phyloP scores from a whole-genome alignment of 23 red algal species.

The Gracilaria gracilis region DNA sequence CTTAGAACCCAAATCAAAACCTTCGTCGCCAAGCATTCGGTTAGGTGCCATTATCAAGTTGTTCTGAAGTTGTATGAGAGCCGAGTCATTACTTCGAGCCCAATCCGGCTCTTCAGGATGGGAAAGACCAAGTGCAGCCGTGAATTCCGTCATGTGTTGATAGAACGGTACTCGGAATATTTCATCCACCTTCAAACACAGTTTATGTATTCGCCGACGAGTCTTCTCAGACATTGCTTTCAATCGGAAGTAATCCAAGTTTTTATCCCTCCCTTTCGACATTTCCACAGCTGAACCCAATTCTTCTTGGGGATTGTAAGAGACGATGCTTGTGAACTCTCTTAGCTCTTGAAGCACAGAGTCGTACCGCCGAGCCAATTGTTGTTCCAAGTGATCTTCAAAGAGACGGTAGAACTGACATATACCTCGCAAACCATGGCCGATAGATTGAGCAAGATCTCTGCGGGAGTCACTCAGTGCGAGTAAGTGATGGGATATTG shows the following conservation, averaged over 20 bases:
- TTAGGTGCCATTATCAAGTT: neutral
- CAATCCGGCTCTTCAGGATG: neutral
- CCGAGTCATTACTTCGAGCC: neutral
- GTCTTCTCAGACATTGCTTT: conserved; percentile 60
- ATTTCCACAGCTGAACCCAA: conserved; percentile 47
- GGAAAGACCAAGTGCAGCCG: conserved; percentile 12
- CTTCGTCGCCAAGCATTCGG: too few relatives aligned
- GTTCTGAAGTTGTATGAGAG: neutral
- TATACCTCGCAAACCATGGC: conserved; percentile 25
- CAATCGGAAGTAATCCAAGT: conserved; percentile 78
- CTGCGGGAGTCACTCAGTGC: conserved; percentile 1
- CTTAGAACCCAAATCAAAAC: too few relatives aligned
- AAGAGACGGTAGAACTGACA: conserved; percentile 52
- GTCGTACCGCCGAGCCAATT: conserved; percentile 3
- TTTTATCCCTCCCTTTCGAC: conserved; percentile 36
- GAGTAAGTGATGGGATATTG: conserved; percentile 47
- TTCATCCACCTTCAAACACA: conserved; percentile 66
- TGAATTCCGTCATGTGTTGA: conserved; percentile 38
- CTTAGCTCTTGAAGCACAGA: conserved; percentile 29
- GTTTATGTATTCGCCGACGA: conserved; percentile 69
- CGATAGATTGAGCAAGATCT: conserved; percentile 11
- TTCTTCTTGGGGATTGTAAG: conserved; percentile 33
- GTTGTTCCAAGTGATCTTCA: neutral
- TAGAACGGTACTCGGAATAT: conserved; percentile 65
- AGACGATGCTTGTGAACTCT: conserved; percentile 52